These are phyloP conservation scores for Rhytidiadelphus loreus DNA, from an alignment of 225 moss, liverwort and hornwort species.

Conservation along the genomic window DNA sequence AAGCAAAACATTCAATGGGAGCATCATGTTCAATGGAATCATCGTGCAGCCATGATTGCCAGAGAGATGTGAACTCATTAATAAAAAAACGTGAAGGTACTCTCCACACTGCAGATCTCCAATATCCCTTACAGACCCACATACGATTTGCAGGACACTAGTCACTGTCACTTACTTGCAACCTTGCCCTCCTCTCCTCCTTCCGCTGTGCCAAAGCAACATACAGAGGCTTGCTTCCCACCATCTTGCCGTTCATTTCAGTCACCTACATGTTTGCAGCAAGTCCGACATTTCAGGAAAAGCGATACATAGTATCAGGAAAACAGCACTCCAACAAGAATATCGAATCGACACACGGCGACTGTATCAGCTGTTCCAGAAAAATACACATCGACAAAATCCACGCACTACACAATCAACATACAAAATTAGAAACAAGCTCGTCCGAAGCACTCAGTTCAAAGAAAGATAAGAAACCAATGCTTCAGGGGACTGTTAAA, in stretches of 20 bases:
- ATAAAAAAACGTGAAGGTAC: too few species aligned
- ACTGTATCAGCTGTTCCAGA: too few species aligned
- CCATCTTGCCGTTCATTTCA: conserved; percentile 97
- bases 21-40: too few species aligned
- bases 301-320: accelerated
- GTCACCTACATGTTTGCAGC: conserved; percentile 30
- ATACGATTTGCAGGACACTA: neutral
- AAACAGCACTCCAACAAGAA: too few species aligned
- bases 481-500: neutral
- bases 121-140: too few species aligned
- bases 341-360: too few species aligned
- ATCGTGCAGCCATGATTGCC: neutral
- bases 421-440: neutral
- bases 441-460: neutral
- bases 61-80: neutral
- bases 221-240: conserved; percentile 84
- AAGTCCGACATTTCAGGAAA: neutral
- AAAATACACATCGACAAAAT: too few species aligned
- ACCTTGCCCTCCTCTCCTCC: conserved; percentile 86
- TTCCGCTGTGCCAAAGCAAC: conserved; percentile 94
- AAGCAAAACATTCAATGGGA: too few species aligned
- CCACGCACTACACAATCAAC: neutral
- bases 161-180: conserved; percentile 51
- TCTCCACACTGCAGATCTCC: neutral
- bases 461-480: neutral